Percentiles rank a stretch among this genome's conserved stretches.
phyloP scores from a whole-genome alignment of 1,139 yeast species.

The Geotrichum citri-aurantii region DNA sequence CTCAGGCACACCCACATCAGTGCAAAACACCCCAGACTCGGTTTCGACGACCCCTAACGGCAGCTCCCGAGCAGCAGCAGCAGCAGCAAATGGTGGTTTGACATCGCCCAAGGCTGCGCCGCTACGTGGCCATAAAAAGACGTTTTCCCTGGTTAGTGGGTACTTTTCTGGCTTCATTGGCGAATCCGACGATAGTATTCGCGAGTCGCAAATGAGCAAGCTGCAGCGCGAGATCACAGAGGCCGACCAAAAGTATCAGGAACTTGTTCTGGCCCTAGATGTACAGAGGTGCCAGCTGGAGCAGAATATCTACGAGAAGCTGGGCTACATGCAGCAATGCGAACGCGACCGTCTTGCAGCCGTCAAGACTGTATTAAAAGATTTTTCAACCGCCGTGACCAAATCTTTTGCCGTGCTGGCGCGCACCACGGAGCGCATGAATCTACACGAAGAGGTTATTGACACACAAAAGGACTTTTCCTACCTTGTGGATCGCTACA shows the following conservation, averaged over 20 bases:
- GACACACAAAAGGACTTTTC: slow-evolving; percentile 60
- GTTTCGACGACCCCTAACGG: not conserved
- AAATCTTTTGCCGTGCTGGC: slow-evolving; percentile 37
- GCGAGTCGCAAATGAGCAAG: slow-evolving; percentile 19
- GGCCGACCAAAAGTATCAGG: slow-evolving; percentile 52
- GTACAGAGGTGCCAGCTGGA: slow-evolving; percentile 63
- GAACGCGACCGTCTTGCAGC: slow-evolving; percentile 69
- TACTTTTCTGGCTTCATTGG: slow-evolving; percentile 10
- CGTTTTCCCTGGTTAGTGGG: slow-evolving; percentile 11
- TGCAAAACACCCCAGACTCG: not conserved
- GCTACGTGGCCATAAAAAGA: not conserved
- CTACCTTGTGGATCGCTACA: slow-evolving; percentile 53
- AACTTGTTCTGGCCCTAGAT: slow-evolving; percentile 55
- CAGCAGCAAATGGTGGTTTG: not conserved
- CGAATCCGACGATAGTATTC: slow-evolving; percentile 1
- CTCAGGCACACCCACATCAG: not conserved
- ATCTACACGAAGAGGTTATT: slow-evolving; percentile 52
- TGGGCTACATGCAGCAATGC: slow-evolving; percentile 66
- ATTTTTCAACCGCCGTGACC: slow-evolving; percentile 52
- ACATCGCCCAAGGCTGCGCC: not conserved
- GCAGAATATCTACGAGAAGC: slow-evolving; percentile 59
- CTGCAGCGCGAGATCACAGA: slow-evolving; percentile 29
- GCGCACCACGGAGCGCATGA: slow-evolving; percentile 42
- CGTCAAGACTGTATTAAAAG: slow-evolving; percentile 58
- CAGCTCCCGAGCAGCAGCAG: not conserved